phyloP scores from a whole-genome alignment of 805 yeast species.

The Cyberlindnera maritima region DNA sequence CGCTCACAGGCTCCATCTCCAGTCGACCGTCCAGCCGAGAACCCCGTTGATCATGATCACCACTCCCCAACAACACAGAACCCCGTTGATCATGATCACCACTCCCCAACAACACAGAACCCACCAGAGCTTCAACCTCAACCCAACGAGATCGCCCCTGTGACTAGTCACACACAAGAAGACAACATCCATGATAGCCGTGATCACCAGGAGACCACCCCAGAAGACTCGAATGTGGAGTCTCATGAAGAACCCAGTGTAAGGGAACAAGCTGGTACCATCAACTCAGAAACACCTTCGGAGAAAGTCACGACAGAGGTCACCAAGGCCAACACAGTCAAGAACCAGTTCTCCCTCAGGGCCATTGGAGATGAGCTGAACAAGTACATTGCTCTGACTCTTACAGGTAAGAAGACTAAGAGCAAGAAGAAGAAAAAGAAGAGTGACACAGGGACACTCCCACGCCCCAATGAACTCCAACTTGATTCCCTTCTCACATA shows the following conservation, averaged over 20 bases:
- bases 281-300: constrained; percentile 3
- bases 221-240: too few relatives aligned
- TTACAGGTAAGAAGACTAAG: neutral
- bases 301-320: neutral
- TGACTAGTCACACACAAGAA: neutral
- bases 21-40: neutral
- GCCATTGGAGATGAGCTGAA: too few relatives aligned
- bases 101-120: neutral
- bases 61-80: neutral
- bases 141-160: neutral
- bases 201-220: neutral
- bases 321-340: neutral
- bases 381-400: too few relatives aligned
- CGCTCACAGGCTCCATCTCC: neutral
- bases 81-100: neutral
- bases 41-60: neutral
- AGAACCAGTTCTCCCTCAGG: neutral
- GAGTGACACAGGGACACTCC: neutral
- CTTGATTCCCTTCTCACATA: neutral
- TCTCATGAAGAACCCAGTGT: neutral
- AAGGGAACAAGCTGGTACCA: neutral
- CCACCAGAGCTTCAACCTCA: neutral
- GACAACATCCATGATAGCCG: neutral
- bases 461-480: neutral
- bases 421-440: neutral